phyloP scores from a whole-genome alignment of 2,329 filamentous ascomycete genomes.

The Aureobasidium zeae region DNA sequence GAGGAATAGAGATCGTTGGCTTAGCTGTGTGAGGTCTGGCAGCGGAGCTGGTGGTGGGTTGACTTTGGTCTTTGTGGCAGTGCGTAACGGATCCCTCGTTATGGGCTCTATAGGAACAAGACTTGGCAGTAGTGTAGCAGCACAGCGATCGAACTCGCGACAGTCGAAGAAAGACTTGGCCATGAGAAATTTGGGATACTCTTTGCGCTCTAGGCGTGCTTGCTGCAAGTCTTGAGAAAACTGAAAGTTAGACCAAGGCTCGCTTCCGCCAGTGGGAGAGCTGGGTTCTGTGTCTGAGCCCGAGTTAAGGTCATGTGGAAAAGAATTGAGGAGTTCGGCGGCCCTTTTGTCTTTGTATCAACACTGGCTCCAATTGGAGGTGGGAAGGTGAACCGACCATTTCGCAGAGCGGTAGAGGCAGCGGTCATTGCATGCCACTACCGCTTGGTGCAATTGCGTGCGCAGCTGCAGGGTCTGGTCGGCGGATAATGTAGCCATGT shows the following conservation, averaged over 20 bases:
- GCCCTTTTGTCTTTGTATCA: constrained; percentile 53
- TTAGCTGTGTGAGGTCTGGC: constrained; percentile 47
- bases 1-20: constrained; percentile 86
- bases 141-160: constrained; percentile 87
- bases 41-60: constrained; percentile 33
- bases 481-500: constrained; percentile 27
- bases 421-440: constrained; percentile 84
- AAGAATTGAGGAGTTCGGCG: constrained; percentile 81
- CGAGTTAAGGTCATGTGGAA: constrained; percentile 41
- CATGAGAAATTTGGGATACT: constrained; percentile 74
- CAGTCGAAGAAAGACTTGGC: constrained; percentile 95
- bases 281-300: constrained; percentile 52
- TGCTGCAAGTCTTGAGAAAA: constrained; percentile 13
- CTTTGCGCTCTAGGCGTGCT: constrained; percentile 63
- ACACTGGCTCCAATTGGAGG: constrained; percentile 17
- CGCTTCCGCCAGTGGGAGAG: constrained; percentile 25
- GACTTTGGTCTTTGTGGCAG: constrained; percentile 49
- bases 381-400: constrained; percentile 52
- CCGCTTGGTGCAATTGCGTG: constrained; percentile 69
- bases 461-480: constrained; percentile 52
- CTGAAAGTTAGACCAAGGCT: constrained; percentile 4
- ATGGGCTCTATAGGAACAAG: constrained; percentile 41
- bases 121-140: constrained; percentile 77
- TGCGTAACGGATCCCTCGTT: constrained; percentile 23
- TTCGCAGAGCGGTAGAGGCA: constrained; percentile 95